Evolutionary conservation across 305 asterid genomes (phyloP), one percentile per base, ranked within the genome.

Genomic region (Andrographis paniculata): DNA sequence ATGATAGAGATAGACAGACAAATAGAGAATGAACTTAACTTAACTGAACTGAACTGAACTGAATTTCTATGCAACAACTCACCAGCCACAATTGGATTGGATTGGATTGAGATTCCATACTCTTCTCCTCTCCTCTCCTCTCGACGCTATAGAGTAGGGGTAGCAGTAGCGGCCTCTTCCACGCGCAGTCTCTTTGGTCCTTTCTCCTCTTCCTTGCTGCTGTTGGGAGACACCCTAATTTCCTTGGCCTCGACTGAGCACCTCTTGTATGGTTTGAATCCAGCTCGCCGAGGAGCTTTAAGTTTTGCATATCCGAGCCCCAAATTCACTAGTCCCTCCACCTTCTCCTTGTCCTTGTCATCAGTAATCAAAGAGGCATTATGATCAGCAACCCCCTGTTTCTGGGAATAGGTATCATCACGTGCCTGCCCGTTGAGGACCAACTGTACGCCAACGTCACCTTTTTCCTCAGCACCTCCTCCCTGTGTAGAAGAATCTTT

Each of bases 221-320:
- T 39, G 54, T 66, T 69, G 48, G 60, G 51, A 12, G 66, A 61
- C 53, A 65, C 61, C 55, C 74, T 70, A 65, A 75, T 58, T 50
- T 76, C 95, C 55, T 73, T 82, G 14, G 87, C 98, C 73, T 86
- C 96, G 69, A 73, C 52, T 7, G 96, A 78, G 62, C 98, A 91
- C 59, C 98, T 82, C 74, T 91, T 89, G 74, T 89, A 86, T 45
- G 98, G 98, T 70, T 80, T 91, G 55, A 91, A 91, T 53, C 98
- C 98, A 17, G 80, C 78, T 43, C 65, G 74, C 1, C 67, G 54
- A 28, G 76, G 54, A 28, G 76, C 66, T 65, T 75, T 83, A 53
- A 79, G 72, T 65, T 80, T 88, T 27, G 60, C 52, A 6, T 67
- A 67, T 61, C 76, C 79, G 44, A 71, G 69, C 42, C 83, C 87